These are phyloP conservation scores for Aspergillus fumigatiaffinis DNA, from an alignment of 2,329 filamentous ascomycete species.

Conservation along the genomic window DNA sequence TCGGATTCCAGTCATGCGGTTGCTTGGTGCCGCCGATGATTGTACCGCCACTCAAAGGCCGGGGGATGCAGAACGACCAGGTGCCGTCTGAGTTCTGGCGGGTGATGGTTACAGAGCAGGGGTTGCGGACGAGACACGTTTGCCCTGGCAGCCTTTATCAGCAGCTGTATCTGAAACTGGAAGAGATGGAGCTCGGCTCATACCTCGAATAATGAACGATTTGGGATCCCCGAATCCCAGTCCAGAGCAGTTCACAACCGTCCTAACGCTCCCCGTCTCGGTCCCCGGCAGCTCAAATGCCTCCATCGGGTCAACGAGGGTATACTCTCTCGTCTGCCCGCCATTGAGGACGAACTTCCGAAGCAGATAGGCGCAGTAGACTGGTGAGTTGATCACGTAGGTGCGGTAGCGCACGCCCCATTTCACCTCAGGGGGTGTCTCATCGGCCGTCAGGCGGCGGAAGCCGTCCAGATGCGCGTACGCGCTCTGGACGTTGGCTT, in stretches of 20 bases:
- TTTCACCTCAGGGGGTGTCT: slow-evolving; percentile 33
- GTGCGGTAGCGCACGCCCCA: slow-evolving; percentile 42
- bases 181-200: background rate
- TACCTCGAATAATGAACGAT: slow-evolving; percentile 43
- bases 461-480: slow-evolving; percentile 36
- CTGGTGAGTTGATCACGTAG: slow-evolving; percentile 42
- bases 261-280: slow-evolving; percentile 23
- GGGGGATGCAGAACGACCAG: slow-evolving; percentile 61
- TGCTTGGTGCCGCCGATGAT: slow-evolving; percentile 66
- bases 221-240: slow-evolving; percentile 41
- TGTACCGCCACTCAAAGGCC: slow-evolving; percentile 60
- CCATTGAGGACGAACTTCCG: slow-evolving; percentile 39
- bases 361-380: slow-evolving; percentile 42
- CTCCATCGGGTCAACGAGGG: slow-evolving; percentile 27
- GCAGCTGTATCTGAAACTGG: background rate
- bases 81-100: slow-evolving; percentile 59
- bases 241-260: slow-evolving; percentile 46
- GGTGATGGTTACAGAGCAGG: slow-evolving; percentile 49
- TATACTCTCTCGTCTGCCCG: slow-evolving; percentile 28
- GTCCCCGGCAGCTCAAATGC: slow-evolving; percentile 34
- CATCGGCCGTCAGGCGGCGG: slow-evolving; percentile 22
- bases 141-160: slow-evolving; percentile 29
- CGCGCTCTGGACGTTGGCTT: slow-evolving; percentile 22
- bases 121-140: slow-evolving; percentile 47
- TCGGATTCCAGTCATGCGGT: slow-evolving; percentile 52